These are phyloP conservation scores for Boletus vermiculosoides DNA, from an alignment of 768 basidiomycete genomes.

Conservation along the genomic window DNA sequence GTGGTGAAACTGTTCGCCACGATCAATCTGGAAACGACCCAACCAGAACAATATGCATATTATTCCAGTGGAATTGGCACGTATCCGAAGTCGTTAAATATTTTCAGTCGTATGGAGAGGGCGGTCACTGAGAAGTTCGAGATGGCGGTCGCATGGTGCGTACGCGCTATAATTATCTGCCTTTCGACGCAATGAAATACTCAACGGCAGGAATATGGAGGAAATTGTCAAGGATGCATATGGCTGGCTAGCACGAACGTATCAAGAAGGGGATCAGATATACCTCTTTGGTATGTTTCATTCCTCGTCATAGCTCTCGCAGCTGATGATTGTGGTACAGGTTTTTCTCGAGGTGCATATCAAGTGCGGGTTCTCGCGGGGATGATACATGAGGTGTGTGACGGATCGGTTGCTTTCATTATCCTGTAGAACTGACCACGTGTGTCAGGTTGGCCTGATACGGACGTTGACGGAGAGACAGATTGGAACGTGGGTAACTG, in stretches of 20 bases:
- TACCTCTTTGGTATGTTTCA: too few species aligned
- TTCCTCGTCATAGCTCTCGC: too few species aligned
- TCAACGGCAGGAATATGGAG: neutral
- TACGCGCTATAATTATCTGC: neutral
- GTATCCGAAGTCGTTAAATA: neutral
- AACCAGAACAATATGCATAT: conserved; percentile 26
- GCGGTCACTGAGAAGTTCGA: neutral
- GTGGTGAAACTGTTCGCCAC: conserved; percentile 33
- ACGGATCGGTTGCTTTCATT: neutral
- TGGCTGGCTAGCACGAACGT: too few species aligned
- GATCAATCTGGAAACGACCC: conserved; percentile 13
- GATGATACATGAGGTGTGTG: neutral
- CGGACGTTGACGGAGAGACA: conserved; percentile 26
- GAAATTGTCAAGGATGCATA: conserved; percentile 1
- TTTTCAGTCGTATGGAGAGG: neutral
- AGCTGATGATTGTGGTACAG: too few species aligned
- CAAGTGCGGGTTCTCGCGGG: neutral
- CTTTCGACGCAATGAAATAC: neutral
- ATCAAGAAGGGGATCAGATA: too few species aligned
- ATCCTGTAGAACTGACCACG: neutral
- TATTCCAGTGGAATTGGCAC: conserved; percentile 39
- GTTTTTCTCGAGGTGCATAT: too few species aligned
- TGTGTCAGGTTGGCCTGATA: neutral
- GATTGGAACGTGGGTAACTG: conserved; percentile 24
- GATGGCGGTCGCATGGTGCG: neutral